Conservation (phyloP, 2,329 filamentous ascomycete species). For the Aureobasidium melanogenum region DNA sequence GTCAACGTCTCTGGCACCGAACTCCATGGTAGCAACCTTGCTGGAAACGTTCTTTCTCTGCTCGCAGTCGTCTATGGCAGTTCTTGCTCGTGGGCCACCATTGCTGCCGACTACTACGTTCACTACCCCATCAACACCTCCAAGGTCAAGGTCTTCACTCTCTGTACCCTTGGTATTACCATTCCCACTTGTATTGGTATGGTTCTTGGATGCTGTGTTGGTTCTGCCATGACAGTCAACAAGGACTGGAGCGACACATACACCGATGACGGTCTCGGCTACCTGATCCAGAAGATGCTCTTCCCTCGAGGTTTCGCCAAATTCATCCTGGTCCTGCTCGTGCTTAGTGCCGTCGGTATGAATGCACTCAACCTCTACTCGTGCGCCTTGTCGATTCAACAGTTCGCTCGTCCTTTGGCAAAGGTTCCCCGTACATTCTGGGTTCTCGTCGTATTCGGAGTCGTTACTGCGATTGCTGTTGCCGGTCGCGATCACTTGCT, state of each 20-base stretch:
- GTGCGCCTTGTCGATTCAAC: constrained; percentile 37
- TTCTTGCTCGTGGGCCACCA: constrained; percentile 32
- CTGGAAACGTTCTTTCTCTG: constrained; percentile 22
- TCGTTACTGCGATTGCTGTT: constrained; percentile 35
- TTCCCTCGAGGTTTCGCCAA: constrained; percentile 41
- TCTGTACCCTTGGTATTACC: constrained; percentile 34
- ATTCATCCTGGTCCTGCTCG: constrained; percentile 35
- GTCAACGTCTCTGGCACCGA: constrained; percentile 27
- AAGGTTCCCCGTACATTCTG: constrained; percentile 44
- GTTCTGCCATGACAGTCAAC: constrained; percentile 1
- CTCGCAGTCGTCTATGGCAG: constrained; percentile 31
- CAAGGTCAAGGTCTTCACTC: constrained; percentile 32
- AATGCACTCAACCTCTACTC: constrained; percentile 35
- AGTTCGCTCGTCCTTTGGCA: constrained; percentile 40
- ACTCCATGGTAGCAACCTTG: constrained; percentile 22
- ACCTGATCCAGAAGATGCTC: constrained; percentile 37
- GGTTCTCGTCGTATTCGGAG: constrained; percentile 35
- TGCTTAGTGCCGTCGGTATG: constrained; percentile 28
- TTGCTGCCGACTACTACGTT: constrained; percentile 36
- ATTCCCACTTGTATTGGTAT: constrained; percentile 37
- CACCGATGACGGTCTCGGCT: constrained; percentile 36
- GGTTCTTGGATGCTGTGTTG: constrained; percentile 18
- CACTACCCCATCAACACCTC: constrained; percentile 32
- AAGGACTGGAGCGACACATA: constrained; percentile 31
- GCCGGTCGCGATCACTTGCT: constrained; percentile 35